Percentiles rank a stretch among this genome's conserved stretches.
These are phyloP conservation scores for Cenchrus americanus DNA, from an alignment of 176 grass and related monocot genomes.

Conservation along the genomic window DNA sequence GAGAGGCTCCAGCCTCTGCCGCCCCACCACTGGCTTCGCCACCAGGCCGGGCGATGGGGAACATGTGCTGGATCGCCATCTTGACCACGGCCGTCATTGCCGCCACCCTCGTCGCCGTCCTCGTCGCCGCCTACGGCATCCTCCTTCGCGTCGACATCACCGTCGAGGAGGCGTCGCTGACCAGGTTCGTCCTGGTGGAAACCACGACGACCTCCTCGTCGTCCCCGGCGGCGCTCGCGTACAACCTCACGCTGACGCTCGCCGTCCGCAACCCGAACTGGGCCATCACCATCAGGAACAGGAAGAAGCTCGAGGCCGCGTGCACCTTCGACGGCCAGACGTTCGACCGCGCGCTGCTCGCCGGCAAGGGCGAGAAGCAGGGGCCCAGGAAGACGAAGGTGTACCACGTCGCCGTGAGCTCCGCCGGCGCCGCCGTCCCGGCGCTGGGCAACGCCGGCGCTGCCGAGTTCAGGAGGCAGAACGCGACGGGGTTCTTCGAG, in stretches of 20 bases:
- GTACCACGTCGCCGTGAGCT: background rate
- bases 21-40: too few relatives aligned
- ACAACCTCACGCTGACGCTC: constrained; percentile 50
- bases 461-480: constrained; percentile 36
- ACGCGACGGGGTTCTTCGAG: constrained; percentile 39
- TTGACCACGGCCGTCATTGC: rapidly evolving
- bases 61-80: background rate
- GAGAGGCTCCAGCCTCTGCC: too few relatives aligned
- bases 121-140: constrained; percentile 19
- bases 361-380: constrained; percentile 17
- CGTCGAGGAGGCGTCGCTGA: constrained; percentile 43
- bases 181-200: constrained; percentile 37
- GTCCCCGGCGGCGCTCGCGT: constrained; percentile 15
- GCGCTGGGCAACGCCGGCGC: constrained; percentile 32
- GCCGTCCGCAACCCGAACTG: constrained; percentile 46
- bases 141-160: constrained; percentile 11
- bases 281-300: constrained; percentile 39
- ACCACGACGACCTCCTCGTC: too few relatives aligned
- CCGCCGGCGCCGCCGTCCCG: background rate
- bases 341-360: constrained; percentile 45
- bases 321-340: constrained; percentile 48
- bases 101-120: background rate
- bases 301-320: constrained; percentile 22
- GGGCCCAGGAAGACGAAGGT: background rate
- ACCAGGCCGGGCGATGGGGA: background rate